These are phyloP conservation scores for Prosopis cineraria DNA, from an alignment of 306 rosid species.

Conservation along the genomic window DNA sequence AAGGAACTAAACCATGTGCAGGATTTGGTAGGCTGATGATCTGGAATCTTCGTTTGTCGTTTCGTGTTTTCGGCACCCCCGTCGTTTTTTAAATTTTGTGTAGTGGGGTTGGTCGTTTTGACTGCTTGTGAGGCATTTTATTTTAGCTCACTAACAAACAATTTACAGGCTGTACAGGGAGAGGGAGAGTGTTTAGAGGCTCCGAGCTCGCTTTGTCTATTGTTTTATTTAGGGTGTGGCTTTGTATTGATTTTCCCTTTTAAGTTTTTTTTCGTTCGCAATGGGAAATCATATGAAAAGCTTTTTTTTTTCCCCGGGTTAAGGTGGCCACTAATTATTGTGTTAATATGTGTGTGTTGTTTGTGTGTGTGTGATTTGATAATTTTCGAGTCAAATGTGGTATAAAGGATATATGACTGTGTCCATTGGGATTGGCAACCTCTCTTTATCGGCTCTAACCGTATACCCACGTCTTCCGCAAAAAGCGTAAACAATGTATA, in stretches of 20 bases:
- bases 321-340: neutral
- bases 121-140: slow-evolving; percentile 34
- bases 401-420: neutral
- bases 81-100: slow-evolving; percentile 17
- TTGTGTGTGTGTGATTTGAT: no score
- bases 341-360: neutral
- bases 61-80: slow-evolving; percentile 28
- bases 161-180: slow-evolving; percentile 56
- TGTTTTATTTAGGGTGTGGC: slow-evolving; percentile 52
- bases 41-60: slow-evolving; percentile 25
- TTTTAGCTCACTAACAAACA: slow-evolving; percentile 47
- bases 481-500: neutral
- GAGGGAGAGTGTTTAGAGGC: slow-evolving; percentile 19
- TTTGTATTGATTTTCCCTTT: slow-evolving; percentile 51
- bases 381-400: neutral
- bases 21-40: slow-evolving; percentile 39
- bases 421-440: neutral
- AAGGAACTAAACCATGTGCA: slow-evolving; percentile 55
- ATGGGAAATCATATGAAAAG: slow-evolving; percentile 46
- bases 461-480: neutral
- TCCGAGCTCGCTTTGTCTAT: slow-evolving; percentile 46
- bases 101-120: slow-evolving; percentile 33
- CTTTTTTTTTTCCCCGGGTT: slow-evolving; percentile 5
- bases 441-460: neutral
- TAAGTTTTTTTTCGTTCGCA: slow-evolving; percentile 33